Conservation (phyloP, 129 eudicot species). For the Sambucus nigra region DNA sequence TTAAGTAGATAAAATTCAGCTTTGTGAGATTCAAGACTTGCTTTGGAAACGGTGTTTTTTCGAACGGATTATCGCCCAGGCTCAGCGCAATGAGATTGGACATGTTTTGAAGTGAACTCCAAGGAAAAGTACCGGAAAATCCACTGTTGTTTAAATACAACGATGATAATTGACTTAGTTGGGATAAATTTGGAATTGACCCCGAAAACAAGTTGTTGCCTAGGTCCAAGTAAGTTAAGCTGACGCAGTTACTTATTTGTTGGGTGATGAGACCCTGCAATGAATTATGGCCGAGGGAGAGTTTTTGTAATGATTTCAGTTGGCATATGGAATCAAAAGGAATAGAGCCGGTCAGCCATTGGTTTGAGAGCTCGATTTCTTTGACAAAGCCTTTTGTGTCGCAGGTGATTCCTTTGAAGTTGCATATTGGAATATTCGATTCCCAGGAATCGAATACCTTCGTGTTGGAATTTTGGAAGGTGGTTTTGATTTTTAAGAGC, state of each 20-base stretch:
- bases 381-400: constrained; percentile 26
- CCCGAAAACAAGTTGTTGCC: constrained; percentile 77
- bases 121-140: constrained; percentile 61
- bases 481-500: constrained; percentile 39
- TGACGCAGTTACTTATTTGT: constrained; percentile 39
- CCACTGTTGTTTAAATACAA: constrained; percentile 54
- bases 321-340: constrained; percentile 46
- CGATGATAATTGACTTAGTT: constrained; percentile 25
- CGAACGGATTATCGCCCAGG: constrained; percentile 70
- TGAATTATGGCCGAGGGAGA: constrained; percentile 46
- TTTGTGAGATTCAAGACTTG: constrained; percentile 29
- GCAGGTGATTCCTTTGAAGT: constrained; percentile 59
- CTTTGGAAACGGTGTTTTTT: constrained; percentile 45
- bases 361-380: constrained; percentile 64
- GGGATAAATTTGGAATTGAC: constrained; percentile 40
- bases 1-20: constrained; percentile 62
- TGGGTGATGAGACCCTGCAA: constrained; percentile 29
- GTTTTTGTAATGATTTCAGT: constrained; percentile 44
- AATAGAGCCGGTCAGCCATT: constrained; percentile 43
- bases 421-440: constrained; percentile 19
- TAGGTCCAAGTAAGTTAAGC: constrained; percentile 52
- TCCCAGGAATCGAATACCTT: constrained; percentile 54
- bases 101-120: constrained; percentile 58
- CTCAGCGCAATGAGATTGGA: constrained; percentile 37
- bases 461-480: constrained; percentile 42